A percentile compares a stretch with the other conserved stretches of the same genome.
Conservation (phyloP, 2,329 filamentous ascomycete species). For the Ophioceras dolichostomum region DNA sequence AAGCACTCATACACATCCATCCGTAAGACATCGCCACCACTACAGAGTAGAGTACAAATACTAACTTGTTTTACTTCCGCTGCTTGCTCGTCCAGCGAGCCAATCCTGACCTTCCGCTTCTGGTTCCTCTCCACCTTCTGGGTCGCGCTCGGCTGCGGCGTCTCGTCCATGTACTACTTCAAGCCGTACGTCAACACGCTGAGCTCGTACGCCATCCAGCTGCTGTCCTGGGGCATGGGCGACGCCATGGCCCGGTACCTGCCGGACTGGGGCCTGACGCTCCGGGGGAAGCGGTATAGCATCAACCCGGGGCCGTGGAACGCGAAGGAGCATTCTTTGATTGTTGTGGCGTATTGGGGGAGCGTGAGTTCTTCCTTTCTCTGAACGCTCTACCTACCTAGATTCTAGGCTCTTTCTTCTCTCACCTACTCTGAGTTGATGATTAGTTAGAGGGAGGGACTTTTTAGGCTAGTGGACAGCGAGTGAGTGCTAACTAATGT, state of each 20-base stretch:
- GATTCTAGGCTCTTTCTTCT: no score
- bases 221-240: conserved; percentile 19
- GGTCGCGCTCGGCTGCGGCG: conserved; percentile 15
- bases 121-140: conserved; percentile 18
- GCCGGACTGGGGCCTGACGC: conserved; percentile 11
- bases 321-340: conserved; percentile 19
- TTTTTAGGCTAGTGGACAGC: no score
- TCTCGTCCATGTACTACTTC: conserved; percentile 19
- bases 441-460: no score
- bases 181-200: conserved; percentile 16
- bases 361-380: conserved; percentile 7
- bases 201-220: conserved; percentile 17
- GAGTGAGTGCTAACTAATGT: no score
- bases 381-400: neutral
- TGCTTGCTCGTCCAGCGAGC: conserved; percentile 13
- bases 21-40: no score
- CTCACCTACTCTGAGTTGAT: no score
- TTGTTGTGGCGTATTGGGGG: conserved; percentile 19
- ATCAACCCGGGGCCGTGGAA: conserved; percentile 20
- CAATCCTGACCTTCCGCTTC: conserved; percentile 20
- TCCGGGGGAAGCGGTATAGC: conserved; percentile 16
- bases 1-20: no score
- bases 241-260: conserved; percentile 13
- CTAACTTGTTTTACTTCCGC: no score
- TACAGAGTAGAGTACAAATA: no score